Evolutionary conservation across 2,329 filamentous ascomycete genomes (phyloP), one percentile per base, ranked within the genome.

Genomic region (Fusarium falciforme): DNA sequence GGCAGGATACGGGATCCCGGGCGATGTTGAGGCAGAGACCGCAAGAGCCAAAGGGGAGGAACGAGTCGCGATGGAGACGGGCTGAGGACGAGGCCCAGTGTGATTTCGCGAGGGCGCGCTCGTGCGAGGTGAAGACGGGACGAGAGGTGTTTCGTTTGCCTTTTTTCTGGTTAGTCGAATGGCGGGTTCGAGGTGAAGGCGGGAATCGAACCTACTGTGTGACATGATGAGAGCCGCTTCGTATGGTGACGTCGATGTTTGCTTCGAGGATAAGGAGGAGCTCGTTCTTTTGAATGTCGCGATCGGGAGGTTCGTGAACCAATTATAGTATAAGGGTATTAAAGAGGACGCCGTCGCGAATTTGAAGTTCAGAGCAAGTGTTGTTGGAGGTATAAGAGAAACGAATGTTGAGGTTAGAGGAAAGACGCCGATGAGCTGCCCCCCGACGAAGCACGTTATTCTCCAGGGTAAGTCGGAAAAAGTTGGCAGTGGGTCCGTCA

Each of bases 101-200:
- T 20, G 90, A 89, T 79, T 95, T 94, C 69, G 97, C 93, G 59
- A 96, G 89, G 61, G 90, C 89, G 75, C 96, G 92, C 85, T 98
- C 96, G 84, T 98, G 91, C 27, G 94, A 92, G 36, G 96, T 98
- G 87, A 98, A 98, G 83, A 98, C 95, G 47, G 95, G 92, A 52
- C 96, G 91, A 52, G 94, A 96, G 52, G 95, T 97, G 85, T 98
- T 98, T 78, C 94, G 91, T 86, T 98, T 97, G 80, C 90, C 90
- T 91, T 91, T 76, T 64, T 67, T 70, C 25, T 27, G 27, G 16
- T 42, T n/a, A 36, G 40, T 27, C 11, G 25, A 31, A 38, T 49
- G 44, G 44, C 6, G 17, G 20, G 35, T 36, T 67, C 16, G 38
- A 16, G 36, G 44, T 29, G 42, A 35, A 36, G 61, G 52, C 35